These are phyloP conservation scores for Trichoderma afroharzianum DNA, from an alignment of 2,329 filamentous ascomycete genomes.

Conservation along the genomic window DNA sequence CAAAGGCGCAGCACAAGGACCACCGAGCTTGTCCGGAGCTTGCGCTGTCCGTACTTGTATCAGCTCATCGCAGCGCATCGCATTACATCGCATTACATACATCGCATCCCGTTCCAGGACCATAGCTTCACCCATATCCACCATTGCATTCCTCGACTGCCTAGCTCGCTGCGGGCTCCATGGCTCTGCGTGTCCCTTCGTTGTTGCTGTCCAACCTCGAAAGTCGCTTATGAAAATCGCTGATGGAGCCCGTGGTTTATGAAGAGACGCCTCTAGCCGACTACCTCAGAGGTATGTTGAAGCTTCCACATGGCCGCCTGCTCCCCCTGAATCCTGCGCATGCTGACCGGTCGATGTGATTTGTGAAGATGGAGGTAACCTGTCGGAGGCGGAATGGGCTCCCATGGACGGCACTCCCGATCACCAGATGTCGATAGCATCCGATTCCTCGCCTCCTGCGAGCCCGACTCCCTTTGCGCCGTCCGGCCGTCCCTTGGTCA, in stretches of 20 bases:
- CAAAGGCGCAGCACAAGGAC: background rate
- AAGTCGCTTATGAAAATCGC: conserved; percentile 21
- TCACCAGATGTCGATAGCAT: conserved; percentile 28
- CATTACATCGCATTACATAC: background rate
- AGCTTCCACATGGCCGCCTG: background rate
- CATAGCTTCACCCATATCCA: background rate
- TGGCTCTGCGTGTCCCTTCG: conserved; percentile 29
- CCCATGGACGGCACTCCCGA: conserved; percentile 35
- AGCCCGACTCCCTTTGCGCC: conserved; percentile 54
- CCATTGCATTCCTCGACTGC: background rate
- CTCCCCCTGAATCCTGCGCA: conserved; percentile 3
- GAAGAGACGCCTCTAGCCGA: conserved; percentile 84
- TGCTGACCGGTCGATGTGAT: conserved; percentile 1
- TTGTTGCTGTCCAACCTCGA: conserved; percentile 26
- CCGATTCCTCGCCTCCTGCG: conserved; percentile 42
- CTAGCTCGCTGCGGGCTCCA: conserved; percentile 22
- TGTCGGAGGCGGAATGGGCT: conserved; percentile 45
- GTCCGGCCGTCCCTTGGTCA: conserved; percentile 51
- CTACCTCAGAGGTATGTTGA: conserved; percentile 73
- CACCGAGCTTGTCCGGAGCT: background rate
- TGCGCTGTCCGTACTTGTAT: background rate
- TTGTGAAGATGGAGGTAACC: conserved; percentile 47
- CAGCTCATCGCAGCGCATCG: background rate
- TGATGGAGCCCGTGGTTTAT: conserved; percentile 80
- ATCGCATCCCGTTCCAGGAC: background rate